Conservation (phyloP, 306 rosid species). For the Argentina anserina region DNA sequence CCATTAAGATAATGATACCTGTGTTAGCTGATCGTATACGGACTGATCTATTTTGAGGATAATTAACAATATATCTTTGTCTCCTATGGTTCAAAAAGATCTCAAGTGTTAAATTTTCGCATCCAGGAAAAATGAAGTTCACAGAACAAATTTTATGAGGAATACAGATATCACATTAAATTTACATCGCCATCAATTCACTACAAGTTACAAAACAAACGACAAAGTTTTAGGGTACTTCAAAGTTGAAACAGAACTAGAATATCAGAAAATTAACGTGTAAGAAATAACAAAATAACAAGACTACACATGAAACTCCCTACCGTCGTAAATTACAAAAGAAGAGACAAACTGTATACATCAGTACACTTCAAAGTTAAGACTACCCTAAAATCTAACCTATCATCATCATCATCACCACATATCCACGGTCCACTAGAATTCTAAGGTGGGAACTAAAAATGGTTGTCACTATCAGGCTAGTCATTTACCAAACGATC, state of each 20-base stretch:
- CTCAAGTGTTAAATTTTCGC: not conserved
- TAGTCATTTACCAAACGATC: not conserved
- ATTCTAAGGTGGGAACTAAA: conserved; percentile 7
- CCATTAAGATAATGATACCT: not conserved
- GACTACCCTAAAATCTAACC: conserved; percentile 13
- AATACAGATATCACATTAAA: not conserved
- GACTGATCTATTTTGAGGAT: not conserved
- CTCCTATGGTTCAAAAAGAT: not conserved
- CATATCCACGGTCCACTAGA: no score
- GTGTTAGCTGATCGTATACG: not conserved
- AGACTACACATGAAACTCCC: not conserved
- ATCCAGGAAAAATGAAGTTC: not conserved
- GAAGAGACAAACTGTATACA: conserved; percentile 15
- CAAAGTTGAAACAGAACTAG: not conserved
- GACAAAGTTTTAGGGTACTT: conserved; percentile 5
- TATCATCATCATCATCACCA: conserved; percentile 2
- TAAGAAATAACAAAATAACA: not conserved
- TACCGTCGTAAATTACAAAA: conserved; percentile 18
- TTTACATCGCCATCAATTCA: not conserved
- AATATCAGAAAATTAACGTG: conserved; percentile 1
- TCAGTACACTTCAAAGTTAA: not conserved
- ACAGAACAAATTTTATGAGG: not conserved
- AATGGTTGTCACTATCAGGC: conserved; percentile 16
- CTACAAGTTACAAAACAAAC: conserved; percentile 12
- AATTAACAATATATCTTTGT: not conserved